These are phyloP conservation scores for Avena sativa DNA, from an alignment of 176 grass and related monocot species.

Conservation along the genomic window DNA sequence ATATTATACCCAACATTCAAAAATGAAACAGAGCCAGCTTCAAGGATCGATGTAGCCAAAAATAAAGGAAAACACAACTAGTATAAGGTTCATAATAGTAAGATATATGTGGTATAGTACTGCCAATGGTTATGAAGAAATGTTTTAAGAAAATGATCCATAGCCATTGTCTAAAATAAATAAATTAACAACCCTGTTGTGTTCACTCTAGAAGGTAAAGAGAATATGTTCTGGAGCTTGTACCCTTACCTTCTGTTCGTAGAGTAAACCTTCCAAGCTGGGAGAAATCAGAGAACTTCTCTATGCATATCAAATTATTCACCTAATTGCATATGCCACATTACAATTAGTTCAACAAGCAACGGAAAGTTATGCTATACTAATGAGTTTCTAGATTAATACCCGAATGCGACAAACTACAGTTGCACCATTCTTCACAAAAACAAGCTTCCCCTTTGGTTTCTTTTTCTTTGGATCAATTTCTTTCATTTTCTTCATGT, in stretches of 20 bases:
- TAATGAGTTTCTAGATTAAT: neutral
- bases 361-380: neutral
- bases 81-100: neutral
- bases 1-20: too few species aligned
- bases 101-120: neutral
- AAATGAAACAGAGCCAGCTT: too few species aligned
- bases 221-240: conserved; percentile 9
- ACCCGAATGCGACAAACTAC: conserved; percentile 94
- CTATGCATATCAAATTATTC: conserved; percentile 88
- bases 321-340: conserved; percentile 54
- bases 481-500: conserved; percentile 78
- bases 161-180: neutral
- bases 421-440: conserved; percentile 96
- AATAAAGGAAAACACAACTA: too few species aligned
- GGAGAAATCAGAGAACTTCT: conserved; percentile 83
- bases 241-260: conserved; percentile 76
- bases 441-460: conserved; percentile 80
- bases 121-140: neutral
- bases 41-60: too few species aligned
- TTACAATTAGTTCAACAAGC: conserved; percentile 33
- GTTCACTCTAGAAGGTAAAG: neutral
- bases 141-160: neutral
- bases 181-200: neutral
- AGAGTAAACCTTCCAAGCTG: conserved; percentile 99
- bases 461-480: conserved; percentile 81